Evolutionary conservation across 2,329 filamentous ascomycete genomes (phyloP).

Genomic region (Phyllosticta citribraziliensis): DNA sequence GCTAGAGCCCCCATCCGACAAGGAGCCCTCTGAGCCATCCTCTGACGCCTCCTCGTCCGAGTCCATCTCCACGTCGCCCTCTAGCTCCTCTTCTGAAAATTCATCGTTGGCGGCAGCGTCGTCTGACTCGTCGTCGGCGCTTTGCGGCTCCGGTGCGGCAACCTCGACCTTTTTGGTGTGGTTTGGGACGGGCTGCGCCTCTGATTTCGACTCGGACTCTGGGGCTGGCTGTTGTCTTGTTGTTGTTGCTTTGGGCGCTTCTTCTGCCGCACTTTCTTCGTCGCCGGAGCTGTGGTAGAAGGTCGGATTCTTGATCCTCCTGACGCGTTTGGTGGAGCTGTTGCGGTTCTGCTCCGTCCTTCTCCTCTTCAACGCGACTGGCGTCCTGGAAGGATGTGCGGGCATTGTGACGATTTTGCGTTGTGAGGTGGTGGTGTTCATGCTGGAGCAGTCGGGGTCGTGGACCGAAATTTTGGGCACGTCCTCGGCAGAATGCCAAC

Average conservation of each 20-base stretch:
- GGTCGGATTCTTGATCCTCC: conserved; percentile 53
- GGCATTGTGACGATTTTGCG: conserved; percentile 1
- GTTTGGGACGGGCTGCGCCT: neutral
- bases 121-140: conserved; percentile 13
- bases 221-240: neutral
- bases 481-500: neutral
- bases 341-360: conserved; percentile 51
- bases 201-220: neutral
- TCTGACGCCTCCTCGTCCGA: conserved; percentile 24
- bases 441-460: neutral
- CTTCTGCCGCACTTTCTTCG: conserved; percentile 25
- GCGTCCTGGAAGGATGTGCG: conserved; percentile 26
- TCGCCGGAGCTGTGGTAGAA: conserved; percentile 57
- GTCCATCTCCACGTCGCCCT: conserved; percentile 25
- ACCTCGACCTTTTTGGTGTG: conserved; percentile 12
- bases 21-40: conserved; percentile 26
- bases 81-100: conserved; percentile 14
- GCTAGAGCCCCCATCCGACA: conserved; percentile 24
- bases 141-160: conserved; percentile 16
- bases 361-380: conserved; percentile 40
- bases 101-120: conserved; percentile 31
- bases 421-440: neutral
- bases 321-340: conserved; percentile 41
- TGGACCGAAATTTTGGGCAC: neutral
- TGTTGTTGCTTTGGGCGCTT: neutral